Conservation (phyloP, 352 stramenopile species). For the Thraustochytrium sp. region DNA sequence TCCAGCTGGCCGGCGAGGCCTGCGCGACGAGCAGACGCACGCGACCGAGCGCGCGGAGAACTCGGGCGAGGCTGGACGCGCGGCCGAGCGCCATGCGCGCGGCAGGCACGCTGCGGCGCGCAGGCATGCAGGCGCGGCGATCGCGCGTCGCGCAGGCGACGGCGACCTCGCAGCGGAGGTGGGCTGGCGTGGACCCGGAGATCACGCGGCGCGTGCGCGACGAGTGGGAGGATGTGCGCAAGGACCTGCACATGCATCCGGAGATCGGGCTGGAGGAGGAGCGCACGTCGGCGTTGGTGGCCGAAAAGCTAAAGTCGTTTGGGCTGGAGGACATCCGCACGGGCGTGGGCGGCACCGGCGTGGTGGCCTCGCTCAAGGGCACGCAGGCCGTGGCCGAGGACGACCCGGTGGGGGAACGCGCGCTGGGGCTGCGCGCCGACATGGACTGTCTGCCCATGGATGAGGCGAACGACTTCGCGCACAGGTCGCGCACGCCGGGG, state of each 20-base stretch:
- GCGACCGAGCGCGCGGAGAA: too few relatives aligned
- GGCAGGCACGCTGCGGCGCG: too few relatives aligned
- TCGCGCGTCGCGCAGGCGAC: too few relatives aligned
- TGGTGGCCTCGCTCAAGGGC: conserved; percentile 81
- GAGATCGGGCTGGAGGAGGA: conserved; percentile 10
- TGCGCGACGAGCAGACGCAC: too few relatives aligned
- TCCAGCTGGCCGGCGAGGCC: too few relatives aligned
- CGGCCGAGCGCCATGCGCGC: too few relatives aligned
- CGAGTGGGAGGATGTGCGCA: conserved; percentile 17
- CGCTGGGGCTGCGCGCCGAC: conserved; percentile 84
- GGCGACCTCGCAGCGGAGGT: background rate
- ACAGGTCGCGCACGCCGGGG: conserved; percentile 51
- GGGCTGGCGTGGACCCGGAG: background rate
- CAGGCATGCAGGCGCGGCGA: too few relatives aligned
- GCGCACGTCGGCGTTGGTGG: background rate
- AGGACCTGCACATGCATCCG: conserved; percentile 32
- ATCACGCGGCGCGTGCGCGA: background rate
- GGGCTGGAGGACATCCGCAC: background rate
- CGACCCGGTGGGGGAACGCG: conserved; percentile 59
- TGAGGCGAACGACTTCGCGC: conserved; percentile 50
- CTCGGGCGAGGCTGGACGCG: too few relatives aligned
- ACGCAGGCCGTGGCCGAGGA: conserved; percentile 61
- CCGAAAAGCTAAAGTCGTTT: background rate
- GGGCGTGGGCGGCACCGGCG: conserved; percentile 65
- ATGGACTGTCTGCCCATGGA: conserved; percentile 90